Base-by-base conservation (phyloP, 2,329 filamentous ascomycete species). In the Ophiostoma piceae region DNA sequence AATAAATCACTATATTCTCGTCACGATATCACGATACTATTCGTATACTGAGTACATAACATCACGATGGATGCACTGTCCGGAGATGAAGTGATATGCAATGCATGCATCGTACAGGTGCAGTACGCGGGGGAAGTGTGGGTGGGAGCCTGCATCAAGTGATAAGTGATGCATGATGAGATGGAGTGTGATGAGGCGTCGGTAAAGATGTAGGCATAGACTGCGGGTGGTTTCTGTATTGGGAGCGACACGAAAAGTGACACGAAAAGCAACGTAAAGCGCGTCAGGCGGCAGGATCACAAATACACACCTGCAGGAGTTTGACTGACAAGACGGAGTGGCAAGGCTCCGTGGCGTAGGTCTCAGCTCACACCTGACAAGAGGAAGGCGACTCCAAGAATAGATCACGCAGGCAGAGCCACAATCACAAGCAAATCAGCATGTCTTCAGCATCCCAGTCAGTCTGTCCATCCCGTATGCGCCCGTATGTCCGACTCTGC, bases 401-500 rank as follows among this genome's bases (percentile, higher is more conserved):
- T 57, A 57, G 51, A 57, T 35, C 35, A 35, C 4, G 51, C 16
- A 8, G 26, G 26, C 26, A 26, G 12, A 29, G 51, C 51, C 51
- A 57, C 51, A 26, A 57, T 26, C 51, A 57, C 51, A 57, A 57
- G 51, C 51, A 57, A 57, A 57, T 47, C 43, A 7, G 35, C 35
- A 2, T 35, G 2, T 35, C 35, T 8, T 8, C 35, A 35, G 8
- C 35, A 35, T 35, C 35, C 35, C 35, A 35, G 35, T 35, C 35
- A 6, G 5, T 8, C 35, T 6, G 5, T 35, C 8, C 35, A 35
- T 35, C 12, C 39, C 39, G 39, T 41, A 14, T 41, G 39, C 39
- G 39, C 39, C 39, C 39, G 39, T 9, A 41, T 1, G 39, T 9
- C 11, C 9, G 12, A 9, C 37, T 41, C 3, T 41, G 39, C 12